These are phyloP conservation scores for Mucor lusitanicus DNA, from an alignment of 371 early-diverging fungal genomes.

Conservation along the genomic window DNA sequence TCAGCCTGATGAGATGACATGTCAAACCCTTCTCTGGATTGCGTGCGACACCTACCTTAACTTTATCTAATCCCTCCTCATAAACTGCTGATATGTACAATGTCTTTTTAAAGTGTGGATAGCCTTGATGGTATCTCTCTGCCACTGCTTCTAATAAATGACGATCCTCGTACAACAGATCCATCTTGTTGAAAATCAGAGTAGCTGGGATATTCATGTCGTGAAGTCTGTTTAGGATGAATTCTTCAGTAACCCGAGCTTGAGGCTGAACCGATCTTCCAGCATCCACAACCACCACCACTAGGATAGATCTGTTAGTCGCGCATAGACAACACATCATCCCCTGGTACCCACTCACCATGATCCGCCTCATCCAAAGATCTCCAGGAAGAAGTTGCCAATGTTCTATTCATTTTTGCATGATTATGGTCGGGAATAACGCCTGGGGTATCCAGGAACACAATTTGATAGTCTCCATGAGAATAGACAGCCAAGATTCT, in stretches of 20 bases:
- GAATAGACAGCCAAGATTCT: conserved; percentile 62
- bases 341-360: conserved; percentile 21
- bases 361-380: conserved; percentile 73
- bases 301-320: conserved; percentile 13
- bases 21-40: neutral
- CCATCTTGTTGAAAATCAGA: conserved; percentile 75
- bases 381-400: conserved; percentile 75
- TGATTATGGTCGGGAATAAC: conserved; percentile 45
- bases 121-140: conserved; percentile 25
- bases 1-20: neutral
- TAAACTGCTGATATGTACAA: conserved; percentile 56
- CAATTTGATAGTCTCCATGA: conserved; percentile 60
- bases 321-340: too few species aligned
- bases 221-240: conserved; percentile 57
- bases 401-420: conserved; percentile 57
- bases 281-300: conserved; percentile 68
- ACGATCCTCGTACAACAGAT: conserved; percentile 49
- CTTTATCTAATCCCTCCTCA: conserved; percentile 22
- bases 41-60: conserved; percentile 32
- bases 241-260: conserved; percentile 52
- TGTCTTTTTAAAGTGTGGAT: conserved; percentile 28
- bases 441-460: conserved; percentile 72
- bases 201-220: conserved; percentile 55
- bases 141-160: conserved; percentile 40
- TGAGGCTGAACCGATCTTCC: conserved; percentile 47